Conservation (phyloP, 1,284 basidiomycete genomes). For the Marasmius fiardii region DNA sequence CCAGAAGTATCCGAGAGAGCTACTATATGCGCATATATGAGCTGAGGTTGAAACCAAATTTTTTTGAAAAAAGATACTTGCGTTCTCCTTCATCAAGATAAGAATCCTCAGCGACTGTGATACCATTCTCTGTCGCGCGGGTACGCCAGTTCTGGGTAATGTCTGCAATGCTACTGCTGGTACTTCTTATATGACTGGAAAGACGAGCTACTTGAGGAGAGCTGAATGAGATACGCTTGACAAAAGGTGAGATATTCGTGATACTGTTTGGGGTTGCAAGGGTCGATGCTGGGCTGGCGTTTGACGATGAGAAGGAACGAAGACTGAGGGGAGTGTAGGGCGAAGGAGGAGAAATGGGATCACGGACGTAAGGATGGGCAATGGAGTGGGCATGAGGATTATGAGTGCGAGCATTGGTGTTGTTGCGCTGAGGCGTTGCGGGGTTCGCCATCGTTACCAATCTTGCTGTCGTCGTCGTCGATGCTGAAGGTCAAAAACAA, state of each 20-base stretch:
- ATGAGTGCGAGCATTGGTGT: slow-evolving; percentile 25
- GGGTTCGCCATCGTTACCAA: slow-evolving; percentile 12
- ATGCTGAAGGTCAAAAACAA: background rate
- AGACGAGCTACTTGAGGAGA: slow-evolving; percentile 30
- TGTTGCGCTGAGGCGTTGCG: slow-evolving; percentile 21
- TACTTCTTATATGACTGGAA: slow-evolving; percentile 21
- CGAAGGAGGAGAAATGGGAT: slow-evolving; percentile 19
- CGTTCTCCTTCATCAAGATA: slow-evolving; percentile 54
- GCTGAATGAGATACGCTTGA: slow-evolving; percentile 35
- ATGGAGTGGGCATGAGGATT: slow-evolving; percentile 15
- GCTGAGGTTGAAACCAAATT: slow-evolving; percentile 17
- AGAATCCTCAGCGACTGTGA: slow-evolving; percentile 56
- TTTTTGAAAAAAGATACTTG: slow-evolving; percentile 35
- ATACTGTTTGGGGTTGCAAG: slow-evolving; percentile 24
- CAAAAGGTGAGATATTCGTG: slow-evolving; percentile 29
- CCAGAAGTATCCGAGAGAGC: slow-evolving; percentile 41
- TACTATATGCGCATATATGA: slow-evolving; percentile 41
- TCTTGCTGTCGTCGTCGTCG: slow-evolving; percentile 6
- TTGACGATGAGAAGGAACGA: slow-evolving; percentile 52
- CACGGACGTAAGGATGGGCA: slow-evolving; percentile 16
- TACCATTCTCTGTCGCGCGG: slow-evolving; percentile 67
- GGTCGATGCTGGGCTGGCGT: slow-evolving; percentile 39
- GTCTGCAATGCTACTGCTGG: slow-evolving; percentile 51
- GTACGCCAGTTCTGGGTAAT: slow-evolving; percentile 69
- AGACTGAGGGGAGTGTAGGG: slow-evolving; percentile 68